phyloP scores from a whole-genome alignment of 768 basidiomycete species.

The Mycena chlorophos region DNA sequence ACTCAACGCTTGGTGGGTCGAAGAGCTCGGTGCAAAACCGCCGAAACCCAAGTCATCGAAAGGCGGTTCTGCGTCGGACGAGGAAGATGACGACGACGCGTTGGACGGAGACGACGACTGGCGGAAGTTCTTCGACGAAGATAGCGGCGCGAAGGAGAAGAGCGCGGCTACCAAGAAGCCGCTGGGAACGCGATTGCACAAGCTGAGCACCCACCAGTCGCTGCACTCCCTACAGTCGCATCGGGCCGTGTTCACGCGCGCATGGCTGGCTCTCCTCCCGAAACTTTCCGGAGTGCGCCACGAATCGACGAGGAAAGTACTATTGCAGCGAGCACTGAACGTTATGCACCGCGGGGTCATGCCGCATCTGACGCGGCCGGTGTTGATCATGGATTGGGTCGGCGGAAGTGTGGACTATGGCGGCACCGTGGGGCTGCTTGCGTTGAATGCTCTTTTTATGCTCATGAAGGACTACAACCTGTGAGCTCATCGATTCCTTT shows the following conservation, averaged over 20 bases:
- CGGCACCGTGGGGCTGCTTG: slow-evolving; percentile 81
- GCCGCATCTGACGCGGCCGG: slow-evolving; percentile 76
- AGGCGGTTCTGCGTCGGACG: slow-evolving; percentile 31
- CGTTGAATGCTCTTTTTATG: slow-evolving; percentile 87
- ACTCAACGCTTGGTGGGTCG: slow-evolving; percentile 77
- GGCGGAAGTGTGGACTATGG: slow-evolving; percentile 81
- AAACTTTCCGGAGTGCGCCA: slow-evolving; percentile 45
- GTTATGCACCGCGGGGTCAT: slow-evolving; percentile 82
- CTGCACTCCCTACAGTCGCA: slow-evolving; percentile 78
- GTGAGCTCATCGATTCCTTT: slow-evolving; percentile 48
- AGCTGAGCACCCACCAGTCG: slow-evolving; percentile 73
- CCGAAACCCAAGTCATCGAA: slow-evolving; percentile 48
- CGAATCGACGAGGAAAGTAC: slow-evolving; percentile 35
- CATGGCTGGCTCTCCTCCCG: slow-evolving; percentile 77
- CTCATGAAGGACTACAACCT: slow-evolving; percentile 93
- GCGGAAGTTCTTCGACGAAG: slow-evolving; percentile 83
- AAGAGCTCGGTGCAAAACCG: slow-evolving; percentile 62
- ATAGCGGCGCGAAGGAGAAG: slow-evolving; percentile 37
- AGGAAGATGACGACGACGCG: slow-evolving; percentile 37
- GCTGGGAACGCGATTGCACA: slow-evolving; percentile 55
- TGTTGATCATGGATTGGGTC: slow-evolving; percentile 91
- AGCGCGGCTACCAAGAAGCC: slow-evolving; percentile 33
- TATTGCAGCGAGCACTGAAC: slow-evolving; percentile 62
- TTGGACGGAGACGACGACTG: slow-evolving; percentile 59
- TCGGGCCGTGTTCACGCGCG: slow-evolving; percentile 73